phyloP scores from a whole-genome alignment of 768 basidiomycete genomes.

The Amanita pallidorosea region DNA sequence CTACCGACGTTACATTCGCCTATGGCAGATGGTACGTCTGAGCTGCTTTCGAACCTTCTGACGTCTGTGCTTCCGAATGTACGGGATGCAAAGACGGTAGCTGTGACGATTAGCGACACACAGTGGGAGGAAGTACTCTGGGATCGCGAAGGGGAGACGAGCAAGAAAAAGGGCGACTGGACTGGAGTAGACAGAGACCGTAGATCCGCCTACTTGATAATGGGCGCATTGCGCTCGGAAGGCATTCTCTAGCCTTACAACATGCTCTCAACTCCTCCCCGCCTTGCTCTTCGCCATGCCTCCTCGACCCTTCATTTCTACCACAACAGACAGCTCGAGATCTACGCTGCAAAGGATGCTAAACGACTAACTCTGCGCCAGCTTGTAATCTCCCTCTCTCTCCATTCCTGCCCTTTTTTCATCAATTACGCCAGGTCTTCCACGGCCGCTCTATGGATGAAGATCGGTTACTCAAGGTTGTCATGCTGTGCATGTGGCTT shows the following conservation, averaged over 20 bases:
- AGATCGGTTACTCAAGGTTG: conserved; percentile 66
- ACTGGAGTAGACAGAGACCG: conserved; percentile 68
- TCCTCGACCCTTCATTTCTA: conserved; percentile 51
- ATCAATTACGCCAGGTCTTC: conserved; percentile 44
- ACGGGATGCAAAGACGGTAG: conserved; percentile 62
- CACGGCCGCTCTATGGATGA: conserved; percentile 78
- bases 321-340: conserved; percentile 72
- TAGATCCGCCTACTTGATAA: conserved; percentile 69
- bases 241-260: conserved; percentile 35
- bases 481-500: conserved; percentile 7
- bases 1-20: conserved; percentile 58
- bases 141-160: conserved; percentile 57
- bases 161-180: conserved; percentile 57
- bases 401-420: not conserved
- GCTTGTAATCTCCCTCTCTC: conserved; percentile 34
- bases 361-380: conserved; percentile 69
- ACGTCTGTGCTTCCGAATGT: conserved; percentile 67
- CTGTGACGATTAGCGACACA: conserved; percentile 65
- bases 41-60: conserved; percentile 64
- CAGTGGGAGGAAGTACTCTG: conserved; percentile 79
- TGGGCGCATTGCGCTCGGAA: conserved; percentile 66
- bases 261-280: not conserved
- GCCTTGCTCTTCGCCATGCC: not conserved
- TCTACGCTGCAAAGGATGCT: conserved; percentile 67
- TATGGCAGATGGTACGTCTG: conserved; percentile 56